Conservation (phyloP, 129 eudicot genomes). For the Tanacetum coccineum region DNA sequence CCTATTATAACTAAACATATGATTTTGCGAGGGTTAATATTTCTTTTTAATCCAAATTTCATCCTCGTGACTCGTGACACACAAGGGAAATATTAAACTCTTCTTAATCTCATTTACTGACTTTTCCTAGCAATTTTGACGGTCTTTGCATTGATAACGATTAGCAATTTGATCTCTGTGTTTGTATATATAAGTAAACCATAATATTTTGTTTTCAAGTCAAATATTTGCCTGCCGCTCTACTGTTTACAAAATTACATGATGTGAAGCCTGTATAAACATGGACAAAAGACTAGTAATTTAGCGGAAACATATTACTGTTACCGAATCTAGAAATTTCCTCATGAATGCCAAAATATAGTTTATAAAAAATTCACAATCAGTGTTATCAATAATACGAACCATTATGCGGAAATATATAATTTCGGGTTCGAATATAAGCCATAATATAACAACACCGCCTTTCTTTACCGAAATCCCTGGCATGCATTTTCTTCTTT, state of each 20-base stretch:
- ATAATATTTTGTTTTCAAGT: neutral
- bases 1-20: no score
- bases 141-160: neutral
- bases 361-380: neutral
- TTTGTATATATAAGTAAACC: neutral
- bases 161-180: neutral
- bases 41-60: no score
- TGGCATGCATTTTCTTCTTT: neutral
- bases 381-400: neutral
- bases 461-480: slow-evolving; percentile 5
- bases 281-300: neutral
- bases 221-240: neutral
- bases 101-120: neutral
- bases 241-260: neutral
- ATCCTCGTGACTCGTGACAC: no score
- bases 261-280: neutral
- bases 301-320: neutral
- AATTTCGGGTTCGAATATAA: neutral
- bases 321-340: neutral
- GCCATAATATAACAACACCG: neutral
- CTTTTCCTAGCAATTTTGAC: neutral
- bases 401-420: neutral
- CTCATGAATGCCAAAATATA: neutral
- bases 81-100: neutral
- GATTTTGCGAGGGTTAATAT: no score